Evolutionary conservation across 1,284 basidiomycete species (phyloP), one percentile per base, ranked within the genome.

Genomic region (Pyrrhoderma noxium): DNA sequence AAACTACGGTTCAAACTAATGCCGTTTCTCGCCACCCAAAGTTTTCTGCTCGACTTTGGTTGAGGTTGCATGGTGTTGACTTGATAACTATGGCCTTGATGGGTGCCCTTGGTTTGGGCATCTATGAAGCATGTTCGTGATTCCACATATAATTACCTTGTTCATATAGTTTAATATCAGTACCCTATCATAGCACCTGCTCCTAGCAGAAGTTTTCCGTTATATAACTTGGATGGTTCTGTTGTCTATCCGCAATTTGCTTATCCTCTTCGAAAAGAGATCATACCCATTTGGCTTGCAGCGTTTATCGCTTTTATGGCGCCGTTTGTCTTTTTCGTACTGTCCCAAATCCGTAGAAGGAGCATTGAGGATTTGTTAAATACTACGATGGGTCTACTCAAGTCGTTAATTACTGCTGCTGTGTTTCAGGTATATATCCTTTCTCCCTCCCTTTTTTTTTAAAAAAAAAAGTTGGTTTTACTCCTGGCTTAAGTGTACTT

Each of bases 221-320:
- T 70, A 45, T 64, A 59, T 21, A 63, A 62, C 47, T 50, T 56
- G 40, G 54, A 60, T 47, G 65, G 60, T 49, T 49, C 62, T 47
- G 62, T 69, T 21, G 67, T 66, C 18, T 68, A 68, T 44, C 60
- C 59, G 8, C 51, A 62, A 54, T 57, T 62, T 46, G 58, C 62
- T 2, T 61, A 60, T 55, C 72, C 76, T 18, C 58, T 75, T 1
- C 67, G 75, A 19, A 72, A 71, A 56, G 73, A 79, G 58, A 72
- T 79, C 54, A 62, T 79, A 45, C 77, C 77, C 4, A 79, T 79
- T 53, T 78, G 66, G 61, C 67, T 68, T 0, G 72, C 75, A 2
- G 76, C 75, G 0, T 64, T 79, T 41, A 68, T 81, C 44, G 72
- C 76, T 0, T 77, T 77, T 61, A 67, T 78, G 50, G 68, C 67